Evolutionary conservation across 148 eudicot species (phyloP), one percentile per base, ranked within the genome.

Genomic region (Polygonum maritimum): DNA sequence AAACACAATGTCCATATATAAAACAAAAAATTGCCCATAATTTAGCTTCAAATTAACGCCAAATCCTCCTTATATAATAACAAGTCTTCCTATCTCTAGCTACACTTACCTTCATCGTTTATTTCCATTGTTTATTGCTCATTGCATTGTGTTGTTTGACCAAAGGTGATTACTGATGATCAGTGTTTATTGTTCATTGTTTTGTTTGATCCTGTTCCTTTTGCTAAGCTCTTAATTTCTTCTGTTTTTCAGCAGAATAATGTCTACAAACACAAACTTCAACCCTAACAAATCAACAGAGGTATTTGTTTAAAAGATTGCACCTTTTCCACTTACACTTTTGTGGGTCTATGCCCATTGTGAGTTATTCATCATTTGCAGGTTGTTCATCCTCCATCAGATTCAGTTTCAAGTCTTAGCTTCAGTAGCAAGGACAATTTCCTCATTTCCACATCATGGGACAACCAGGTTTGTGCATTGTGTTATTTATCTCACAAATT

Each of bases 401-500:
- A 93, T 84, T 84, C 92, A 19, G 81, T 93, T 0, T 91, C 97
- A 47, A 93, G 98, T 83, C 88, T 93, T 54, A 69, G 78, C 48
- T 93, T 93, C 78, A 93, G 98, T 81, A 92, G 96, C 19, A 91
- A 91, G 84, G 92, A 94, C 12, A 91, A 93, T 81, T 82, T 70
- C 45, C 86, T 93, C 39, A 86, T 91, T 6, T 93, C 92, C 15
- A 89, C 94, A 78, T 93, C 98, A 52, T 93, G 97, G 98, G 98
- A 93, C 87, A 93, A 91, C 72, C 94, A 91, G 96, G 98, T 93
- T 81, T 41, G 75, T 76, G 21, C 36, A 14, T 18, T 52, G 14
- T 55, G 19, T 55, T 19, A 55, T 49, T 1, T 15, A 0, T 13
- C n/a, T 14, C 5, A 15, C 15, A 13, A 15, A 7, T 7, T 44